Evolutionary conservation across 2,329 filamentous ascomycete genomes (phyloP), one percentile per base, ranked within the genome.

Genomic region (Talaromyces sp.): DNA sequence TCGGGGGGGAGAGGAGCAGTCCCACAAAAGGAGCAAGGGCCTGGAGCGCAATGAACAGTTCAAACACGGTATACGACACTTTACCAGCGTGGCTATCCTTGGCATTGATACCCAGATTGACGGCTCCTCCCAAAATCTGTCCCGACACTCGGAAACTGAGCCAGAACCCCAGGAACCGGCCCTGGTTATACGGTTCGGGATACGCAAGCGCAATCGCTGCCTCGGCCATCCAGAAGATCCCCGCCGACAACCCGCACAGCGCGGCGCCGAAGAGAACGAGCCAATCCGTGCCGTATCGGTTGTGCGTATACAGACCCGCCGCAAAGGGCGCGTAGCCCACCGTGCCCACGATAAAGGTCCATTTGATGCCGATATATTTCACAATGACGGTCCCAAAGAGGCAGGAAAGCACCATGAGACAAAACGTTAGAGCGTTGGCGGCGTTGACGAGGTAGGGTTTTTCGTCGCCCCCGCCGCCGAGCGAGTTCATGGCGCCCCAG

Each of bases 171-270:
- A 91, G 76, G 18, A 86, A 84, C 16, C 82, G 82, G 0, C 86
- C 87, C 60, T 84, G 82, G 55, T 89, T 89, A 70, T 84, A 85
- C 0, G 88, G 87, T 68, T 91, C 88, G 0, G 88, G 88, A 66
- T 92, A 92, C 0, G 85, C 82, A 21, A 91, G 83, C 0, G 88
- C 88, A 62, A 92, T 89, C 0, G 89, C 88, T 0, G 87, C 87
- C 74, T 92, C 89, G 0, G 88, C 85, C 80, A 87, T 87, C 89
- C 89, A 92, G 73, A 91, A 91, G 0, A 91, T 79, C 0, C 89
- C 89, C 0, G 89, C 88, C 0, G 85, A 87, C 35, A 90, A 80
- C 18, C 88, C 88, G 66, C 88, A 91, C 0, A 88, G 77, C 0
- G 87, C 87, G 0, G 87, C 87, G 0, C 88, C 89, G 8, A 91